Percentiles rank a stretch among this genome's conserved stretches.
phyloP scores from a whole-genome alignment of 306 rosid genomes.

The Cucumis hystrix region DNA sequence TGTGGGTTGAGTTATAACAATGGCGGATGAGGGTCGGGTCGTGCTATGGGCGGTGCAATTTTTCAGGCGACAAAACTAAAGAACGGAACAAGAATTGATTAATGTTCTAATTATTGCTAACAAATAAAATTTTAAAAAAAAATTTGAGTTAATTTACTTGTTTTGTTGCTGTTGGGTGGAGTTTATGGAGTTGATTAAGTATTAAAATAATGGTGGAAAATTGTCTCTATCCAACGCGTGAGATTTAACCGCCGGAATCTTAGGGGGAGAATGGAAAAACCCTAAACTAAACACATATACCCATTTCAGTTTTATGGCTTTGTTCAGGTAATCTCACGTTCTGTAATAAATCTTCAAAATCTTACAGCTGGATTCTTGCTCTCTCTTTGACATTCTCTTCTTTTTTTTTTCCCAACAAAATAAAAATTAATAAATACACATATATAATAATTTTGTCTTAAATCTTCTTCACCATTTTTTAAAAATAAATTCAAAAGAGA shows the following conservation, averaged over 20 bases:
- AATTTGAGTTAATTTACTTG: not conserved
- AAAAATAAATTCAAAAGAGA: too few species aligned
- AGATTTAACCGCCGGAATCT: conserved; percentile 12
- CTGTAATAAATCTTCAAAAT: conserved; percentile 1
- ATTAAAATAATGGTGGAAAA: not conserved
- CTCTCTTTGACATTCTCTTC: not conserved
- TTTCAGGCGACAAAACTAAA: not conserved
- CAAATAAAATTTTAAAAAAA: not conserved
- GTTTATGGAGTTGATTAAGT: not conserved
- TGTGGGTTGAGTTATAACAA: not conserved
- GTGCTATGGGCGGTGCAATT: not conserved
- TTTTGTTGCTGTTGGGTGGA: not conserved
- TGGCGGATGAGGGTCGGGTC: not conserved
- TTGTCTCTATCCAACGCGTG: not conserved
- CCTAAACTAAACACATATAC: not conserved
- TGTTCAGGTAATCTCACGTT: conserved; percentile 12
- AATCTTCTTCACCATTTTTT: not conserved
- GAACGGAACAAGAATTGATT: not conserved
- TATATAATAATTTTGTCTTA: not conserved
- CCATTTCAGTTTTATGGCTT: not conserved
- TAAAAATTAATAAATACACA: not conserved
- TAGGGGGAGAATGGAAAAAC: not conserved
- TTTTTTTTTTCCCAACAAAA: not conserved
- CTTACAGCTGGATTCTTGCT: conserved; percentile 8
- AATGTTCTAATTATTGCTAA: not conserved